Conservation (phyloP, 805 yeast species). For the Candida silvatica region DNA sequence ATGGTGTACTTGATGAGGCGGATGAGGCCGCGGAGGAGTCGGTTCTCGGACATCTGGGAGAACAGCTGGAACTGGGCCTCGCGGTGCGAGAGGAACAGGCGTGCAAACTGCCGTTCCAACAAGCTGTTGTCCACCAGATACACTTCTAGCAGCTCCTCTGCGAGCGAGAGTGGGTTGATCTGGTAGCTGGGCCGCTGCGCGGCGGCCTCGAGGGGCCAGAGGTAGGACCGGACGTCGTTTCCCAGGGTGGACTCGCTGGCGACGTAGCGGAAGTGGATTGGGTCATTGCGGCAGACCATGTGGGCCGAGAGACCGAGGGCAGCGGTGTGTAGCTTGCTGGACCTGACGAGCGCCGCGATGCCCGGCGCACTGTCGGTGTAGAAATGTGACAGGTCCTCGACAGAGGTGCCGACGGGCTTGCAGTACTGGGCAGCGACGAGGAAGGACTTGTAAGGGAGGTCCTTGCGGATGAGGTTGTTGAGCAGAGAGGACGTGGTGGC, state of each 20-base stretch:
- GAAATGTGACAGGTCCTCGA: too few species aligned
- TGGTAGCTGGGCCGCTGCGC: constrained; percentile 11
- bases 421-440: too few species aligned
- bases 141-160: constrained; percentile 10
- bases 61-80: neutral
- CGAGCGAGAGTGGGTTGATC: constrained; percentile 17
- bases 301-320: constrained; percentile 15
- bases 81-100: constrained; percentile 5
- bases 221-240: constrained; percentile 10
- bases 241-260: constrained; percentile 2
- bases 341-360: too few species aligned
- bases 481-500: constrained; percentile 1
- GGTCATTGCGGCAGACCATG: constrained; percentile 16
- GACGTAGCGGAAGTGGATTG: constrained; percentile 16
- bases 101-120: constrained; percentile 12
- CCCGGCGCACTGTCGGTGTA: too few species aligned
- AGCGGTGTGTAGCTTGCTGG: too few species aligned
- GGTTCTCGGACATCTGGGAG: constrained; percentile 2
- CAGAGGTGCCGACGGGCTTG: too few species aligned
- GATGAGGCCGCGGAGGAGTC: constrained; percentile 14
- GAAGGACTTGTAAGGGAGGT: too few species aligned
- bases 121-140: constrained; percentile 8
- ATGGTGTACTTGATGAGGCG: constrained; percentile 21
- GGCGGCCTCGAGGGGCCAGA: constrained; percentile 17
- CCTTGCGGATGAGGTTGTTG: constrained; percentile 3